Evolutionary conservation across 192 early-diverging fungal genomes (phyloP).

Genomic region (Dissophora ornata): DNA sequence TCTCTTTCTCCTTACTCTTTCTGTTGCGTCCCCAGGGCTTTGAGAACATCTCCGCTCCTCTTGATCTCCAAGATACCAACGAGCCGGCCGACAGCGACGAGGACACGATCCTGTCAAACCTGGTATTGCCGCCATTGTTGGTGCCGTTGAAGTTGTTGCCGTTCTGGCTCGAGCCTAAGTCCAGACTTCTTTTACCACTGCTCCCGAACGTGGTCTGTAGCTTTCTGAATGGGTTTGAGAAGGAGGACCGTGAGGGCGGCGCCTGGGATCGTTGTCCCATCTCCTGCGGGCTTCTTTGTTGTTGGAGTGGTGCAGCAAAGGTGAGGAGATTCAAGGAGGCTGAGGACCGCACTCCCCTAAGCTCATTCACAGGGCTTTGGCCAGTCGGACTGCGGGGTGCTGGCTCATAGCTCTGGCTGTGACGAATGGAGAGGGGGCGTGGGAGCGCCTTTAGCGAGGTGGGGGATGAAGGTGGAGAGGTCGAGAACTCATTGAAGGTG

Average conservation of each 20-base stretch:
- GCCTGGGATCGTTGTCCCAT: slow-evolving; percentile 8
- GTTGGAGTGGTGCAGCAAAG: background rate
- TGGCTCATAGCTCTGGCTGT: slow-evolving; percentile 47
- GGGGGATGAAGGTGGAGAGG: slow-evolving; percentile 6
- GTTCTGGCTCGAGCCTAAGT: slow-evolving; percentile 5
- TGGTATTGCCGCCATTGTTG: background rate
- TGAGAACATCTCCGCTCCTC: slow-evolving; percentile 43
- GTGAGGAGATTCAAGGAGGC: slow-evolving; percentile 22
- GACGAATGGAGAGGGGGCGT: slow-evolving; percentile 37
- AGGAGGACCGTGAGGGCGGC: slow-evolving; percentile 22
- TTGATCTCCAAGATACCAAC: slow-evolving; percentile 35
- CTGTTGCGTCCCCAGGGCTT: slow-evolving; percentile 32
- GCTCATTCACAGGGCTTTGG: background rate
- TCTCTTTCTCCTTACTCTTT: slow-evolving; percentile 31
- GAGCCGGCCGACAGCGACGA: slow-evolving; percentile 31
- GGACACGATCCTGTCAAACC: background rate
- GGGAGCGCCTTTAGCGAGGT: slow-evolving; percentile 36
- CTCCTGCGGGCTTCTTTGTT: slow-evolving; percentile 3
- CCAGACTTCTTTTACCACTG: slow-evolving; percentile 26
- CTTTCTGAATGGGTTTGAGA: slow-evolving; percentile 50
- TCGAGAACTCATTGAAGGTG: slow-evolving; percentile 1
- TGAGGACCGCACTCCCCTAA: slow-evolving; percentile 22
- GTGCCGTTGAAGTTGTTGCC: slow-evolving; percentile 7
- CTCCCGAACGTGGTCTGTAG: slow-evolving; percentile 31
- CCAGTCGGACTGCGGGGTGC: slow-evolving; percentile 9